Evolutionary conservation across 2,329 filamentous ascomycete species (phyloP), one percentile per base, ranked within the genome.

Genomic region (Bipolaris oryzae): DNA sequence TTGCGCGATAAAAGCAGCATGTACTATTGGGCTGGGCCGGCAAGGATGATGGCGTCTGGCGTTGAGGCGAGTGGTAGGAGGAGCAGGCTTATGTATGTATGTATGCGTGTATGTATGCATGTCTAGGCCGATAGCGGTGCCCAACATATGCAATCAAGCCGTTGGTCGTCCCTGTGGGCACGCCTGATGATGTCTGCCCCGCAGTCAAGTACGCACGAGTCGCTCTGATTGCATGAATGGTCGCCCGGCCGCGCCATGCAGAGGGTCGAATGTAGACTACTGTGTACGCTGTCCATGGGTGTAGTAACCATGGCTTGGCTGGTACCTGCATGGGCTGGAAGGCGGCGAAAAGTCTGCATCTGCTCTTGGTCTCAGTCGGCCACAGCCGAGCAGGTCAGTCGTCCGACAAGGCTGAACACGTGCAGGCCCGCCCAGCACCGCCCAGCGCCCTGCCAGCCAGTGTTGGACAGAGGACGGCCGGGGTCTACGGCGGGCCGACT

Each of bases 291-390:
- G 28, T 13, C 10, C 28, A 31, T 31, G 28, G 28, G 28, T 13
- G 28, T 1, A 31, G 28, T 1, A 31, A 31, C 28, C 10, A 5
- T 31, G 10, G 10, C 37, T 47, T 52, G 38, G 47, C 50, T 57
- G 60, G 66, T 68, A 68, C 64, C 64, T 68, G 63, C 65, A 64
- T 63, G 57, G 57, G 58, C 56, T 6, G 25, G 57, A 58, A 52
- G 56, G 56, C 63, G 62, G 57, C 62, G 58, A 63, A 62, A 55
- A 60, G 35, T 62, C 56, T 60, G 56, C 53, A 31, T 62, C 56
- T 60, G 56, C 53, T 48, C 13, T 25, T 47, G 35, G 31, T 47
- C 52, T 39, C n/a, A n/a, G n/a, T n/a, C n/a, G n/a, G 23, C 45
- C 28, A 37, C 21, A 38, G 62, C 47, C 60, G 55, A 57, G 57